phyloP scores from a whole-genome alignment of 208 protist species.

The Leptomonas pyrrhocoris region DNA sequence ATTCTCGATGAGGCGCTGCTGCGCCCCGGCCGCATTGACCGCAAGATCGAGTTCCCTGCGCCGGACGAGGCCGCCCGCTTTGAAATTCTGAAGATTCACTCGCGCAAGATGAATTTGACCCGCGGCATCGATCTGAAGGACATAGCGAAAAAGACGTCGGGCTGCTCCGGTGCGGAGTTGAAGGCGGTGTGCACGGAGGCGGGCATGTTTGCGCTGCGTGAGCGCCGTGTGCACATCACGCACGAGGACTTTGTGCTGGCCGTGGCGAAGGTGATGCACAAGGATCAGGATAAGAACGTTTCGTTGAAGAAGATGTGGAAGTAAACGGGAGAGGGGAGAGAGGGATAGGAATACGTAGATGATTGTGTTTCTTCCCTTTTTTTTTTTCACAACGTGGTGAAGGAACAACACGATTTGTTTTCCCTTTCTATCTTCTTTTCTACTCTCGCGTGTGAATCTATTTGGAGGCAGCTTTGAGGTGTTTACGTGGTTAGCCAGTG shows the following conservation, averaged over 20 bases:
- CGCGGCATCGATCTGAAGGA: conserved; percentile 98
- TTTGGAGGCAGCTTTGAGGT: too few species aligned
- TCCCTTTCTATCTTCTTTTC: too few species aligned
- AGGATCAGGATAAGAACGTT: conserved; percentile 97
- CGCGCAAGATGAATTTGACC: conserved; percentile 99
- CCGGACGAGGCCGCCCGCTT: conserved; percentile 92
- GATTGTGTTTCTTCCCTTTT: conserved; percentile 8
- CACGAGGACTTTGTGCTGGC: conserved; percentile 99
- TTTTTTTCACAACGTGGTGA: conserved; percentile 10
- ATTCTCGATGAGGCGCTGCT: conserved; percentile 99
- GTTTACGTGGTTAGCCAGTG: too few species aligned
- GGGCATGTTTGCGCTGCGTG: conserved; percentile 99
- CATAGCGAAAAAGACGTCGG: conserved; percentile 96
- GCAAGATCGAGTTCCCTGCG: conserved; percentile 99
- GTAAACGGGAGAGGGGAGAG: conserved; percentile 28
- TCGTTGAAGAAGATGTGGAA: conserved; percentile 98
- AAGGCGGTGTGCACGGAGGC: conserved; percentile 96
- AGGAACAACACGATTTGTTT: too few species aligned
- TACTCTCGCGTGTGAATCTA: too few species aligned
- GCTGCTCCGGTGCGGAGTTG: conserved; percentile 99
- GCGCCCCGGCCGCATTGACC: conserved; percentile 99
- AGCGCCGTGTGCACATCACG: conserved; percentile 99
- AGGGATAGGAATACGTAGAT: not conserved
- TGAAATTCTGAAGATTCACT: conserved; percentile 99
- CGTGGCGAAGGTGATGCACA: conserved; percentile 99